A percentile compares a stretch with the other conserved stretches of the same genome.
Conservation (phyloP, 257 asterid species). For the Solanum piurae region DNA sequence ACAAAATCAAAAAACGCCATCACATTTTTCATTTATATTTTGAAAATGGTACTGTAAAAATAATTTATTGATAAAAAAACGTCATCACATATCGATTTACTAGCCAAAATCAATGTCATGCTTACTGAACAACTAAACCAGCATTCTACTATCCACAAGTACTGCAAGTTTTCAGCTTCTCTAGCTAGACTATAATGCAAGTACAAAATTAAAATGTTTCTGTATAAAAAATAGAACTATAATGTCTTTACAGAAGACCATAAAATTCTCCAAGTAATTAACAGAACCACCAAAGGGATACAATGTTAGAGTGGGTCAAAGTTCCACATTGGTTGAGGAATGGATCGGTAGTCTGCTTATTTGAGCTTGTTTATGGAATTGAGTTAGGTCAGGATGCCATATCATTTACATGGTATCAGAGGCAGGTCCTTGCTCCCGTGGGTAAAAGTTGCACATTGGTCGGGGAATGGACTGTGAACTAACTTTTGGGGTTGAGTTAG, state of each 20-base stretch:
- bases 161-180: neutral
- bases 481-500: neutral
- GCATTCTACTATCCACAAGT: neutral
- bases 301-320: too few relatives aligned
- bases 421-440: too few relatives aligned
- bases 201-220: neutral
- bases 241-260: neutral
- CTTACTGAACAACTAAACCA: neutral
- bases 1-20: neutral
- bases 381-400: too few relatives aligned
- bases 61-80: neutral
- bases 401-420: too few relatives aligned
- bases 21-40: neutral
- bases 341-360: too few relatives aligned
- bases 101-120: neutral
- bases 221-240: neutral
- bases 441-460: too few relatives aligned
- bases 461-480: neutral
- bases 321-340: too few relatives aligned
- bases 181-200: neutral
- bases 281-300: neutral
- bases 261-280: neutral
- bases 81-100: neutral
- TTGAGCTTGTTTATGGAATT: too few relatives aligned
- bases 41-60: neutral